A percentile compares a stretch with the other conserved stretches of the same genome.
Conservation (phyloP, 2,329 filamentous ascomycete genomes). For the Cordyceps militaris region DNA sequence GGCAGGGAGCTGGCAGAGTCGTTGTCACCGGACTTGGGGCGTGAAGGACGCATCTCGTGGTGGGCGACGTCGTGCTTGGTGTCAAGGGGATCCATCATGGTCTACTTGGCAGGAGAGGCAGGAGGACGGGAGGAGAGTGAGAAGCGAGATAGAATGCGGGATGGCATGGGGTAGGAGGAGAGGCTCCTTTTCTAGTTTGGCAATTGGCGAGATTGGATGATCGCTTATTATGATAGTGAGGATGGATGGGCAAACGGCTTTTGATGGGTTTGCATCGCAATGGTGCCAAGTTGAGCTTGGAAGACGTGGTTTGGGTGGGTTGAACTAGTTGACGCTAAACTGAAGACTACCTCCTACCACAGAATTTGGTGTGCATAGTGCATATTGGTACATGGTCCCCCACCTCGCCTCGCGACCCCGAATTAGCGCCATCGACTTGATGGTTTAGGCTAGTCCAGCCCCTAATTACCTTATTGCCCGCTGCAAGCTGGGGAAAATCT, state of each 20-base stretch:
- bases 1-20: slow-evolving; percentile 2
- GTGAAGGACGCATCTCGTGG: slow-evolving; percentile 9
- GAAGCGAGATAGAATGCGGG: background rate
- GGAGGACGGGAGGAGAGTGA: background rate
- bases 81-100: slow-evolving; percentile 3
- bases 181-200: too few species aligned
- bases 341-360: too few species aligned
- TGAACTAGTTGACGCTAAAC: background rate
- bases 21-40: background rate
- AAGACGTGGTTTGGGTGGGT: background rate
- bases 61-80: slow-evolving; percentile 13
- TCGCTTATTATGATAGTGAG: too few species aligned
- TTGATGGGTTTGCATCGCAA: background rate
- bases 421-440: background rate
- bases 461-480: background rate
- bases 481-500: background rate
- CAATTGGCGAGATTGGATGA: background rate
- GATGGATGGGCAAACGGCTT: background rate
- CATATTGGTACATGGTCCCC: too few species aligned
- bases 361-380: too few species aligned
- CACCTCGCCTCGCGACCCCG: too few species aligned
- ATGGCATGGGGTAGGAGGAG: background rate
- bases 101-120: background rate
- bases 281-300: background rate
- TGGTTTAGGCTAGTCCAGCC: background rate